Conservation (phyloP, 1,284 basidiomycete species). For the Marasmius fiardii region DNA sequence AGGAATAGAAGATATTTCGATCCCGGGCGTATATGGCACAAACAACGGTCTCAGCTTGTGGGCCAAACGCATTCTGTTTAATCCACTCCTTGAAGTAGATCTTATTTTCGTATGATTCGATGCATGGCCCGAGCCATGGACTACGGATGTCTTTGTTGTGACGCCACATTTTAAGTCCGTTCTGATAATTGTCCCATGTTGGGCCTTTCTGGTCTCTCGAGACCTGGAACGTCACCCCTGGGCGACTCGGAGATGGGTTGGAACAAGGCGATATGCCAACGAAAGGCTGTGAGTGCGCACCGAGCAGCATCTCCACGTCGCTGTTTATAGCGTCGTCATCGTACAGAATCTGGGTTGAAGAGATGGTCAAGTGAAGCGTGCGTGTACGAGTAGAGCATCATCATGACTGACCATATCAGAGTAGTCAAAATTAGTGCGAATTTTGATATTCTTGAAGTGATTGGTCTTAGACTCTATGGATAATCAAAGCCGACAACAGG, state of each 20-base stretch:
- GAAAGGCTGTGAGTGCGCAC: background rate
- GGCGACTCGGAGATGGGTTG: background rate
- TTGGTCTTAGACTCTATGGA: slow-evolving; percentile 1
- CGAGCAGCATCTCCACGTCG: slow-evolving; percentile 5
- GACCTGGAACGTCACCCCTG: slow-evolving; percentile 10
- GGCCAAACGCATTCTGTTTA: background rate
- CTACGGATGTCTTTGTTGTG: background rate
- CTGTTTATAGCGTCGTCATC: slow-evolving; percentile 3
- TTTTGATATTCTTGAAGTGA: slow-evolving; percentile 12
- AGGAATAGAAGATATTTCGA: background rate
- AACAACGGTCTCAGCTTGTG: background rate
- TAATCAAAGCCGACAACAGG: background rate
- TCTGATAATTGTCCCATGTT: slow-evolving; percentile 14
- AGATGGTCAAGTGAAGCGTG: background rate
- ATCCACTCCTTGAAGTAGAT: background rate
- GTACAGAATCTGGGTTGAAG: background rate
- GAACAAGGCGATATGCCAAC: background rate
- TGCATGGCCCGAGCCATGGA: background rate
- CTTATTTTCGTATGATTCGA: background rate
- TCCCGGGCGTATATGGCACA: slow-evolving; percentile 1
- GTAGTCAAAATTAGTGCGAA: slow-evolving; percentile 10
- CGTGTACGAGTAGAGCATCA: background rate
- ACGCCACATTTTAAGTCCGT: slow-evolving; percentile 14
- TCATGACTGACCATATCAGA: slow-evolving; percentile 10
- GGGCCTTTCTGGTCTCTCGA: slow-evolving; percentile 7